phyloP scores from a whole-genome alignment of 1,284 basidiomycete genomes.

The Meira nashicola region DNA sequence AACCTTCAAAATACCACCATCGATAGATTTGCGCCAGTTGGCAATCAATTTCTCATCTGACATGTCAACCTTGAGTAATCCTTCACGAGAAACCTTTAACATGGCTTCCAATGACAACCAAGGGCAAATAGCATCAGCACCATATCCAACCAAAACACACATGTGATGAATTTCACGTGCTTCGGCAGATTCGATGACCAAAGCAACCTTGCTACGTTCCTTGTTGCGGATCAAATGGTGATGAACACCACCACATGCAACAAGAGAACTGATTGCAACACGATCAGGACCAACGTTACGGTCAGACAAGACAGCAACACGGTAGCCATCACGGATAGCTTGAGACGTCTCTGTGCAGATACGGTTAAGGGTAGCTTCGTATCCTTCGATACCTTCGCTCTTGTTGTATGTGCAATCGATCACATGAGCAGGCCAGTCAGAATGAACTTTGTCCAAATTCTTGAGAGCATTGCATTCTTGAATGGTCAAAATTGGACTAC shows the following conservation, averaged over 20 bases:
- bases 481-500: slow-evolving; percentile 43
- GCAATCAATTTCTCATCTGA: slow-evolving; percentile 32
- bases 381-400: slow-evolving; percentile 40
- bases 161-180: slow-evolving; percentile 51
- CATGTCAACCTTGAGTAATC: slow-evolving; percentile 46
- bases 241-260: slow-evolving; percentile 49
- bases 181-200: slow-evolving; percentile 47
- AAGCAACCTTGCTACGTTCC: slow-evolving; percentile 44
- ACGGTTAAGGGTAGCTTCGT: slow-evolving; percentile 44
- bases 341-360: slow-evolving; percentile 44
- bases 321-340: slow-evolving; percentile 42
- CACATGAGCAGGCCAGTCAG: slow-evolving; percentile 39
- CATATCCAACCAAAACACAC: slow-evolving; percentile 49
- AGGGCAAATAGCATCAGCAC: slow-evolving; percentile 51
- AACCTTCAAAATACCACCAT: slow-evolving; percentile 48
- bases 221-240: slow-evolving; percentile 51
- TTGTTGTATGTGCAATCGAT: slow-evolving; percentile 50
- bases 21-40: slow-evolving; percentile 43
- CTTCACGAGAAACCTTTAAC: slow-evolving; percentile 46
- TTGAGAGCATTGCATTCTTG: slow-evolving; percentile 46
- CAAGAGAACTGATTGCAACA: slow-evolving; percentile 44
- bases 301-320: slow-evolving; percentile 46
- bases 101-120: slow-evolving; percentile 50
- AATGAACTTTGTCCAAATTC: slow-evolving; percentile 34
- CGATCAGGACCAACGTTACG: slow-evolving; percentile 39